Percentiles rank a stretch among this genome's conserved stretches.
Evolutionary conservation across 2,329 filamentous ascomycete genomes (phyloP).

Genomic region (Podosphaera xanthii): DNA sequence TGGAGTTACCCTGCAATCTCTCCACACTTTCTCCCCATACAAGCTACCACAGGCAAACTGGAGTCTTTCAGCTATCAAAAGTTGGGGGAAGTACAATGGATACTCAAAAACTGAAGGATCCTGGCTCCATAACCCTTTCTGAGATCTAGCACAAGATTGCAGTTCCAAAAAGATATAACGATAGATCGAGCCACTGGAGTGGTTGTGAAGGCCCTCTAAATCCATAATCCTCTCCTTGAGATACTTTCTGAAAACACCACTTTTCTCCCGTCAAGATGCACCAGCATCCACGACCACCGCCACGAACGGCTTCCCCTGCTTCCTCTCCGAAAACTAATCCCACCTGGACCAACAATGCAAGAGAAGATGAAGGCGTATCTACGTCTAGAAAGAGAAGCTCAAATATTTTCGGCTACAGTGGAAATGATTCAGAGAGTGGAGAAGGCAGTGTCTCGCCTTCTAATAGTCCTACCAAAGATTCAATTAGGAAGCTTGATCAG

Average conservation of each 20-base stretch:
- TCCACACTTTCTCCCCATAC: not conserved
- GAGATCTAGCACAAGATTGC: constrained; percentile 1
- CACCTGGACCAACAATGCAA: constrained; percentile 47
- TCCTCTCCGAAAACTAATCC: constrained; percentile 50
- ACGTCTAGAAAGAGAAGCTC: constrained; percentile 18
- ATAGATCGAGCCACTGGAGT: not conserved
- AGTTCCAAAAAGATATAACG: not conserved
- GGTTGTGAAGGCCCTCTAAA: not conserved
- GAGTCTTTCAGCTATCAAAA: not conserved
- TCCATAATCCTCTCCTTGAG: not conserved
- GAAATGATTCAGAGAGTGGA: constrained; percentile 25
- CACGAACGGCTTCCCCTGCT: constrained; percentile 49
- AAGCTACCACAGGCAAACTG: not conserved
- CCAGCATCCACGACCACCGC: constrained; percentile 62
- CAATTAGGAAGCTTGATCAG: constrained; percentile 65
- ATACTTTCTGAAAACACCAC: constrained; percentile 5
- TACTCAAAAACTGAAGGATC: constrained; percentile 1
- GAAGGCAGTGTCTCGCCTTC: constrained; percentile 20
- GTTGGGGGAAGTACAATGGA: not conserved
- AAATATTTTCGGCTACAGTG: constrained; percentile 26
- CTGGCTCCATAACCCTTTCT: not conserved
- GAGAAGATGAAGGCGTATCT: constrained; percentile 30
- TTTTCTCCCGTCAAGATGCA: constrained; percentile 39
- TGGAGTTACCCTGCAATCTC: not conserved
- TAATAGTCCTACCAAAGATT: constrained; percentile 36